Evolutionary conservation across 768 basidiomycete species (phyloP), one percentile per base, ranked within the genome.

Genomic region (Podaxis sp.): DNA sequence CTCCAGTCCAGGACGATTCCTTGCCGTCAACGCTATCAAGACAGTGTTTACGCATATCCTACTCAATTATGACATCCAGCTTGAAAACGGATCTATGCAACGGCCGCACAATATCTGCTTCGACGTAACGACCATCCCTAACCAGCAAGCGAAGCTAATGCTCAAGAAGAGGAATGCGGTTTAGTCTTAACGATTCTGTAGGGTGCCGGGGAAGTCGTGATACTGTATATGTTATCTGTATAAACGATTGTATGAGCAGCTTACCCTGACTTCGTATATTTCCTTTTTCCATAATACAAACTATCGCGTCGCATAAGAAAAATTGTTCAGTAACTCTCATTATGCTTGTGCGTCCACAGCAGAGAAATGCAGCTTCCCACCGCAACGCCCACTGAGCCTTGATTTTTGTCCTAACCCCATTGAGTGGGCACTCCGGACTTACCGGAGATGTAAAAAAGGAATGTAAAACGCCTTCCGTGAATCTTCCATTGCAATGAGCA

Each of bases 21-120:
- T 81, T 66, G 79, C 79, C 15, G 75, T 74, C 19, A 78, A 74
- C 55, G 77, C 77, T 60, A 63, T 82, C 50, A 81, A 81, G 66
- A 71, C 72, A 3, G 73, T 81, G 66, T 66, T 76, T 24, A 78
- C 79, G 1, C 68, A 76, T 66, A 67, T 79, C 33, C 56, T 77
- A n/a, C 55, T 76, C 59, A 75, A 72, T 38, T 59, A 77, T 59
- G 79, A 81, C 61, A 27, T 79, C 3, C 74, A 73, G 65, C 57
- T 66, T 3, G 60, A 61, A 47, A 17, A 36, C 13, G 60, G 60
- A 5, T 54, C 60, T 1, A 43, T 61, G 40, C 37, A 61, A 19
- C 52, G 60, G 12, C 60, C 60, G n/a, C 41, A 9, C 27, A 61
- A 61, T 25, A 19, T 46, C 1, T 24, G 25, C n/a, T 61, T 55